Conservation (phyloP, 768 basidiomycete species). For the Mycena filopes region DNA sequence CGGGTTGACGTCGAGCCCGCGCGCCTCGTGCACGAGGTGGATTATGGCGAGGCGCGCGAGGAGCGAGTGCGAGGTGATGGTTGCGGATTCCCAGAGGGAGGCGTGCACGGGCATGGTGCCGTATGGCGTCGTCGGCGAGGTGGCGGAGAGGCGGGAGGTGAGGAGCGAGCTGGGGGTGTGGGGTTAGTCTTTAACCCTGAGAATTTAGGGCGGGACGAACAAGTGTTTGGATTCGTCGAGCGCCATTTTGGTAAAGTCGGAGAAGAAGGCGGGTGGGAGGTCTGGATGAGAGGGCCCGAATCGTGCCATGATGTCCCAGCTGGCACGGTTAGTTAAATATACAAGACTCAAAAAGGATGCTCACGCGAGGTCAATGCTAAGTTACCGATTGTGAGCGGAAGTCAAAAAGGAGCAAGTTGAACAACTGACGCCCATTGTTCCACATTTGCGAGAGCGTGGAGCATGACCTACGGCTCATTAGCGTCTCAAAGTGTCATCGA, state of each 20-base stretch:
- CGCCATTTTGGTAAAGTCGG: conserved; percentile 86
- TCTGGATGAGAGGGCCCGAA: conserved; percentile 71
- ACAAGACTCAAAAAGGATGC: conserved; percentile 37
- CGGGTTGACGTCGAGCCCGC: conserved; percentile 88
- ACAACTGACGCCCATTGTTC: conserved; percentile 89
- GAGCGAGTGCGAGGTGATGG: conserved; percentile 72
- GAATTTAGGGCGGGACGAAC: conserved; percentile 39
- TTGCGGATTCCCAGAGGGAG: conserved; percentile 83
- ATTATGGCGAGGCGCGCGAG: conserved; percentile 83
- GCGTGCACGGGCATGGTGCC: conserved; percentile 82
- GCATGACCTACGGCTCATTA: conserved; percentile 54
- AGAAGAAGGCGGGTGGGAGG: conserved; percentile 80
- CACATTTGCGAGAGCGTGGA: conserved; percentile 87
- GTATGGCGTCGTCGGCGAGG: conserved; percentile 75
- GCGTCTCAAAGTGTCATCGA: neutral
- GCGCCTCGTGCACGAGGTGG: conserved; percentile 86
- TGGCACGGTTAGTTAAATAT: conserved; percentile 35
- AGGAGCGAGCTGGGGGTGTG: conserved; percentile 59
- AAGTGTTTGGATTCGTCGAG: conserved; percentile 91
- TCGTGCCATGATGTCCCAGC: conserved; percentile 87
- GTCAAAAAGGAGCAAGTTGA: neutral
- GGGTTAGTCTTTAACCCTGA: neutral
- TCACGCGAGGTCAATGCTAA: conserved; percentile 79
- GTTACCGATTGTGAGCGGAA: neutral
- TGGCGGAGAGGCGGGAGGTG: conserved; percentile 65